Base-by-base conservation (phyloP, 1,284 basidiomycete genomes). In the Microstroma glucosiphilum region DNA sequence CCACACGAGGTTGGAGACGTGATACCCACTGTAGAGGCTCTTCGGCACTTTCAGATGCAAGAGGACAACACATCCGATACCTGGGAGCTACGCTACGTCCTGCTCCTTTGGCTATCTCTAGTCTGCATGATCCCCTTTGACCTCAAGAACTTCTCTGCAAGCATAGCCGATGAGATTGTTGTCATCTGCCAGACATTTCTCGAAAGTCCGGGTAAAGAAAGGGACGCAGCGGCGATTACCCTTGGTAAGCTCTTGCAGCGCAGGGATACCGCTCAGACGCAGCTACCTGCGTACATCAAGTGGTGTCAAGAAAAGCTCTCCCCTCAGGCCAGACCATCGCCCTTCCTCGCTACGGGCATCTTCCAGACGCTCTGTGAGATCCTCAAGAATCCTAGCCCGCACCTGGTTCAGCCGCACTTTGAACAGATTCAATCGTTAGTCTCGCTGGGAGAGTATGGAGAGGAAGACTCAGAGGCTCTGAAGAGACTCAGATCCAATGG, bases 81-180 rank as follows among this genome's bases (percentile, higher is more conserved):
- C 15, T 98, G 96, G 96, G 82, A 88, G 54, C 80, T 92, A 57
- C 87, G 91, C 61, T 93, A 96, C 72, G 83, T 90, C 15, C 82
- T 91, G 23, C 83, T 98, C 4, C 83, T 97, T 1, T 98, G 96
- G 94, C 84, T 98, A 12, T 90, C 91, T 17, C 85, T 98, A 17
- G 88, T 97, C 58, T 89, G 89, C 80, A 92, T 91, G 82, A 88
- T 97, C 21, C 96, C 96, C 0, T 99, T 99, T 78, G 87, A 91
- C 75, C 82, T 99, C 55, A 83, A 86, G 17, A 89, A 90, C 65
- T 90, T 96, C 60, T 85, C 86, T 59, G 77, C 75, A 13, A 12
- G 1, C 26, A 13, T 26, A 83, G 85, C n/a, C 66, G 71, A 62
- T 69, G 79, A 41, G 79, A 75, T 93, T 8, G 86, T 91, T 68